Percentiles rank a stretch among this genome's conserved stretches.
Conservation (phyloP, 257 asterid genomes). For the Paraleonurus japonicus region DNA sequence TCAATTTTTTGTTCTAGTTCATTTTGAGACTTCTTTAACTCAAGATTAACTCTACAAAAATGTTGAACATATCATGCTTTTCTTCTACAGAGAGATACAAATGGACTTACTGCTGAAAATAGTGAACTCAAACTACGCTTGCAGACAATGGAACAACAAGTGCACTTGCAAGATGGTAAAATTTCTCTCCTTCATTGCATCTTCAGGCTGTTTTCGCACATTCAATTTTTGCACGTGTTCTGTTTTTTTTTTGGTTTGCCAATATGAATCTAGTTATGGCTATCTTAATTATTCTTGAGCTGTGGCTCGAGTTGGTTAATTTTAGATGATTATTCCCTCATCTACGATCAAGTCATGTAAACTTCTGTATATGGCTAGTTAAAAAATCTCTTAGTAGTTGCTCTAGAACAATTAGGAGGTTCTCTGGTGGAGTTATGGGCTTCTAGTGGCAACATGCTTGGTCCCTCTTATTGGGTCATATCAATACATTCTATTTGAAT, state of each 20-base stretch:
- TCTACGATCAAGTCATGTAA: background rate
- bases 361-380: background rate
- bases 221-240: conserved; percentile 13
- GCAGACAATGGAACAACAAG: conserved; percentile 94
- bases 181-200: conserved; percentile 2
- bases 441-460: background rate
- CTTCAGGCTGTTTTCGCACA: conserved; percentile 9
- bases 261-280: conserved; percentile 8
- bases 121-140: conserved; percentile 90
- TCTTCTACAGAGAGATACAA: conserved; percentile 81
- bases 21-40: background rate
- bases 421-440: background rate
- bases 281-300: background rate
- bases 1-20: background rate
- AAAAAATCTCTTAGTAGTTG: background rate
- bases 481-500: background rate
- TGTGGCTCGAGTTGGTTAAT: conserved; percentile 4
- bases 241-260: background rate
- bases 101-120: conserved; percentile 81
- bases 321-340: background rate
- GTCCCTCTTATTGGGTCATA: background rate
- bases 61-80: conserved; percentile 21
- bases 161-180: conserved; percentile 94
- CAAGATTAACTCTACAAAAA: background rate
- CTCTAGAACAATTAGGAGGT: conserved; percentile 7